Evolutionary conservation across 306 rosid species (phyloP).

Genomic region (Elaeagnus macrophylla): DNA sequence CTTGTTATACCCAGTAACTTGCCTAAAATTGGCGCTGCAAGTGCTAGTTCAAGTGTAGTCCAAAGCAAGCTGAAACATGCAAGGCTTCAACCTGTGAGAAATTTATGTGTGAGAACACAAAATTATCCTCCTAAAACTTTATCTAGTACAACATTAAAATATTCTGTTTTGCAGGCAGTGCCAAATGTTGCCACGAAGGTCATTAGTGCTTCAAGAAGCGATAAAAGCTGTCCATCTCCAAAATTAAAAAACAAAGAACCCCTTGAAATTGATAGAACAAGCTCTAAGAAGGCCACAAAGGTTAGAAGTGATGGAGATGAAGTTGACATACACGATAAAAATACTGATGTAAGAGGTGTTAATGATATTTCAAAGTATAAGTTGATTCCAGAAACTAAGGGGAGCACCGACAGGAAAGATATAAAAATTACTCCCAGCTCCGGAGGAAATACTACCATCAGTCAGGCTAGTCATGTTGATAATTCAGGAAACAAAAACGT

Average conservation of each 20-base stretch:
- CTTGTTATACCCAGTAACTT: conserved; percentile 34
- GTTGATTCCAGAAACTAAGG: conserved; percentile 9
- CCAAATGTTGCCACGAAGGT: conserved; percentile 27
- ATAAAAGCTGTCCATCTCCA: conserved; percentile 20
- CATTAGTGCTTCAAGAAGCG: conserved; percentile 23
- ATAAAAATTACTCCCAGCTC: conserved; percentile 10
- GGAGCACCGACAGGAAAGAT: conserved; percentile 3
- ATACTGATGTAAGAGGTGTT: neutral
- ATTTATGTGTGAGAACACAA: conserved; percentile 10
- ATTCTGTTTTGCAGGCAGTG: conserved; percentile 28
- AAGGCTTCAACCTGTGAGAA: conserved; percentile 43
- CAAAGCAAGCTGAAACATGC: conserved; percentile 40
- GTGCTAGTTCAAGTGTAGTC: conserved; percentile 33
- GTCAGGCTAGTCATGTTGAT: conserved; percentile 7
- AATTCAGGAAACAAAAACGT: conserved; percentile 1
- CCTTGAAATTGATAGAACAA: conserved; percentile 18
- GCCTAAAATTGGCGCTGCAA: conserved; percentile 40
- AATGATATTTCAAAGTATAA: conserved; percentile 7
- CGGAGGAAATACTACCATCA: conserved; percentile 1
- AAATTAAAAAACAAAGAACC: conserved; percentile 15
- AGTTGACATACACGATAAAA: conserved; percentile 14
- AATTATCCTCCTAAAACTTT: conserved; percentile 25
- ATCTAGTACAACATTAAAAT: conserved; percentile 16
- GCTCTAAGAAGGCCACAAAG: conserved; percentile 14
- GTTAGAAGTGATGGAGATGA: conserved; percentile 16